phyloP scores from a whole-genome alignment of 805 yeast species.

The Wickerhamiella azymoides region DNA sequence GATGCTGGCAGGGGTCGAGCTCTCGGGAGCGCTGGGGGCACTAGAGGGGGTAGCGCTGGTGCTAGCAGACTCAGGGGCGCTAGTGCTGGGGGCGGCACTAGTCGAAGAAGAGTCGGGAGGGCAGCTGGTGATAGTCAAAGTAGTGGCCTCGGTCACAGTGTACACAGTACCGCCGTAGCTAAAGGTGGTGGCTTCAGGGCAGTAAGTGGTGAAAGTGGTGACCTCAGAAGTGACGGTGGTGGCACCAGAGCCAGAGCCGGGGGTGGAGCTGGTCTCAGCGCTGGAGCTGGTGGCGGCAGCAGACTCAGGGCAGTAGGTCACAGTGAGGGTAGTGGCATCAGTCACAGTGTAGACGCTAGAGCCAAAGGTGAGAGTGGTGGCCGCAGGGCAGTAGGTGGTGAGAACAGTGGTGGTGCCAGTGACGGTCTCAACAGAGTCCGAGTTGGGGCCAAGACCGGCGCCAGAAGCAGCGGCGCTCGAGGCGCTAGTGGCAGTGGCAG shows the following conservation, averaged over 20 bases:
- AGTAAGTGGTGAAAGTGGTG: conserved; percentile 19
- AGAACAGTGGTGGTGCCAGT: conserved; percentile 17
- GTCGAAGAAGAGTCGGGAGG: conserved; percentile 25
- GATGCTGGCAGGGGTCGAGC: background rate
- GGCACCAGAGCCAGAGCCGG: background rate
- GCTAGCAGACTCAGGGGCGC: background rate
- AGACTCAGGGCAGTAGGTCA: conserved; percentile 13
- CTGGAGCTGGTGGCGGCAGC: conserved; percentile 4
- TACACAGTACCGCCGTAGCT: conserved; percentile 52
- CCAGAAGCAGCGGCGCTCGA: no score
- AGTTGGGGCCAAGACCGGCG: no score
- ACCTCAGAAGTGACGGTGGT: conserved; percentile 3
- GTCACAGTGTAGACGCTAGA: conserved; percentile 19
- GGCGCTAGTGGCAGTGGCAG: background rate
- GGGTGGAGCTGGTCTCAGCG: background rate
- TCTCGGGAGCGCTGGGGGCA: background rate
- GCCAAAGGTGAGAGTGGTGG: conserved; percentile 19
- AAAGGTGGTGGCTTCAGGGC: conserved; percentile 60
- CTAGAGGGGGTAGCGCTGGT: background rate
- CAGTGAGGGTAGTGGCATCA: conserved; percentile 10
- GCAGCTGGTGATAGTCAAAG: conserved; percentile 74
- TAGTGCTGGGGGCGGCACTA: conserved; percentile 20
- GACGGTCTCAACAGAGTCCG: background rate
- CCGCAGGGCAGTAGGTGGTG: conserved; percentile 20
- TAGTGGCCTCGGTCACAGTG: conserved; percentile 67